phyloP scores from a whole-genome alignment of 768 basidiomycete genomes.

The Leccinum olivaceopallidum region DNA sequence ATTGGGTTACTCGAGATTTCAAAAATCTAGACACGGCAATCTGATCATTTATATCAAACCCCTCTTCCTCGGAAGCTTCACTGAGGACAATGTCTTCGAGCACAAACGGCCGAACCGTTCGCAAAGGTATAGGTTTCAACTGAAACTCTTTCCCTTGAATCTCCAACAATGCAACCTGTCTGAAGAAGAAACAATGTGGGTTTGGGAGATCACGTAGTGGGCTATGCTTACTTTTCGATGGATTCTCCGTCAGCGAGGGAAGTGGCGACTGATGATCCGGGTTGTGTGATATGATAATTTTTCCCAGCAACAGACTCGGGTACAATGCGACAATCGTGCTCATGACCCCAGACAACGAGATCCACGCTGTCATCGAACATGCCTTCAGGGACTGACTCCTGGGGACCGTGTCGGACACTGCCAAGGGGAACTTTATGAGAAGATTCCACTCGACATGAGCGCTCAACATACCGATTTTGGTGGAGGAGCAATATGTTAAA shows the following conservation, averaged over 20 bases:
- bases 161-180: constrained; percentile 88
- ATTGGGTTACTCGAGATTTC: constrained; percentile 55
- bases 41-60: constrained; percentile 75
- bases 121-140: constrained; percentile 80
- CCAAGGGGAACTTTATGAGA: constrained; percentile 14
- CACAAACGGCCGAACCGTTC: constrained; percentile 93
- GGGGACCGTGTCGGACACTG: constrained; percentile 93
- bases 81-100: constrained; percentile 75
- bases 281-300: constrained; percentile 89
- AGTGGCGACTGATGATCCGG: constrained; percentile 94
- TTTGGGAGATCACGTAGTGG: constrained; percentile 1
- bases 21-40: constrained; percentile 83
- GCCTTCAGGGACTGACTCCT: constrained; percentile 92
- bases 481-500: constrained; percentile 94
- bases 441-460: neutral
- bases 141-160: constrained; percentile 89
- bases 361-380: constrained; percentile 97
- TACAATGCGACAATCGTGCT: constrained; percentile 93
- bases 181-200: constrained; percentile 31
- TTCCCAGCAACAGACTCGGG: constrained; percentile 93
- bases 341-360: constrained; percentile 97
- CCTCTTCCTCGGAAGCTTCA: constrained; percentile 78
- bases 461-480: constrained; percentile 78
- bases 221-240: constrained; percentile 69
- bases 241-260: constrained; percentile 93